Base-by-base conservation (phyloP, 2,329 filamentous ascomycete species). In the Cercospora berteroae region DNA sequence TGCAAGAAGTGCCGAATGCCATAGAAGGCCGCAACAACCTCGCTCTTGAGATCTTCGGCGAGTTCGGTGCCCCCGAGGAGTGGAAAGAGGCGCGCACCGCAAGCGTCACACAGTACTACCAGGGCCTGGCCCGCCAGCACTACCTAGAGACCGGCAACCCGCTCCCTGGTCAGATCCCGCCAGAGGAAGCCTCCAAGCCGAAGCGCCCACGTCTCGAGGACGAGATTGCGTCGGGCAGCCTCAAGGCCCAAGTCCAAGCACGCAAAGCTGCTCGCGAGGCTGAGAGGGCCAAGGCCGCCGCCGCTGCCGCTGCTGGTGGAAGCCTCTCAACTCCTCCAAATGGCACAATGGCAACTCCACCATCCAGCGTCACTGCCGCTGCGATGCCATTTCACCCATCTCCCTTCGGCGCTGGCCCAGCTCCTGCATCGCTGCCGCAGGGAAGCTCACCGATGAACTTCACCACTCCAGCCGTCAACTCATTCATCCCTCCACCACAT, bases 21-120 rank as follows among this genome's bases (percentile, higher is more conserved):
- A 86, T 97, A 3, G 89, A 91, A 0, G 94, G 94, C 75, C 89
- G 95, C 70, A 88, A 92, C 71, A 90, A 90, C 67, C 88, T 96
- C 68, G 93, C 96, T 68, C 88, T 96, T 68, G 95, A 99, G 81
- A 97, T 99, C 76, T 99, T 98, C 78, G 95, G 94, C 76, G 97
- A 97, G 92, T 93, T 97, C 79, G 95, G 95, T 76, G 92, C 98
- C 42, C 95, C 95, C 2, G 90, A 93, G 67, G 92, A 97, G 66
- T 87, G 96, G 69, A 83, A 92, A 66, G 87, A 92, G 75, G 87
- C 91, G 76, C 94, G 97, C 83, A 90, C 92, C 77, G 91, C 95
- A 80, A 88, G 92, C 74, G 92, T 98, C 77, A 88, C 93, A 70
- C 87, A 92, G 74, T 90, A 91, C 79, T 97, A 90, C 80, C 94